Evolutionary conservation across 805 yeast species (phyloP), one percentile per base, ranked within the genome.

Genomic region (Candida taoyuanica): DNA sequence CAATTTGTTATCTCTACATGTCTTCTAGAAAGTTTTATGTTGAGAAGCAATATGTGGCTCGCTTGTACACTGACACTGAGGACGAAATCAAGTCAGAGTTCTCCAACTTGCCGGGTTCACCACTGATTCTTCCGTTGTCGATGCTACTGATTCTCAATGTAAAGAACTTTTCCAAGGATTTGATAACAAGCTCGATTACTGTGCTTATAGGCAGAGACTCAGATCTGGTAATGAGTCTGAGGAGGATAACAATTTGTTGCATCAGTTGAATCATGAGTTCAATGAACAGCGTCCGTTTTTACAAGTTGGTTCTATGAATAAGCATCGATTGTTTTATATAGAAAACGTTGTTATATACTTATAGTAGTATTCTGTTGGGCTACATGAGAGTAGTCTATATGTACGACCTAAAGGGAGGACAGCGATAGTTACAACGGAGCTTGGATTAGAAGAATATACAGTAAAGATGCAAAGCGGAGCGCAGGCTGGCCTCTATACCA

Each of bases 131-230:
- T 5, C 5, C 5, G 16, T 19, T 17, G 5, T 14, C 23, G 19
- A 30, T 16, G 33, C 33, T n/a, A 30, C 33, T 8, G 33, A 30
- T 13, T 8, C 25, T 5, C 33, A 30, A 12, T 30, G 33, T 30
- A 25, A 18, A 5, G 8, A 4, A 16, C 14, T 30, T 9, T 30
- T 30, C 17, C 5, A 18, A 13, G 17, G 19, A 5, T 30, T 9
- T 19, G 25, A 19, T 5, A 9, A 19, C 5, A 16, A 5, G 20
- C 16, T 24, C 14, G 27, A 32, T 13, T 32, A 21, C 20, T 32
- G 29, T 24, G 34, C 20, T n/a, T 23, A 6, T 9, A 21, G 27
- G 6, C 5, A 8, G n/a, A 19, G 34, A 18, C 7, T 23, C 7
- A 21, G 33, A 19, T 8, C 11, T 11, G 33, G 25, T 6, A 19